Evolutionary conservation across 2,329 filamentous ascomycete genomes (phyloP), one percentile per base, ranked within the genome.

Genomic region (Graphilbum fragrans): DNA sequence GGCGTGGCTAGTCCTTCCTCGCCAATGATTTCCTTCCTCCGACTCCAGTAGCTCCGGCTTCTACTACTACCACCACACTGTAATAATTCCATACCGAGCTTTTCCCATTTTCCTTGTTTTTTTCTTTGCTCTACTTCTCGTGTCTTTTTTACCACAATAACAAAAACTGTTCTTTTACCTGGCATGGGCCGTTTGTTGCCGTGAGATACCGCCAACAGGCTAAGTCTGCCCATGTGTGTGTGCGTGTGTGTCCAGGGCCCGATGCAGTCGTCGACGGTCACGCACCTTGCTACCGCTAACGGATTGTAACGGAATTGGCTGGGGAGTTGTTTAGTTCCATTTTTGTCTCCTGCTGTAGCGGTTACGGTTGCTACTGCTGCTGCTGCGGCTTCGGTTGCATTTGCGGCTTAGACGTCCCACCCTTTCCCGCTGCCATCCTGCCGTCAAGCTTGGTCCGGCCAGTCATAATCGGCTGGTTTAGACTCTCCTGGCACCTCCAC

Each of bases 241-340:
- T 16, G 11, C 11, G 11, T 31, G 12, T 31, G 29, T 16, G 29
- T 31, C 29, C n/a, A 10, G 14, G 29, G 29, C 29, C 12, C n/a
- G 29, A 31, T 31, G 29, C 29, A 31, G 29, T 7, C 29, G 29
- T 10, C 29, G n/a, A 31, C 37, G 38, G 37, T 35, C 8, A 41
- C 37, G 31, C 38, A 37, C 23, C 33, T 41, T 37, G 43, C 35
- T 29, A 38, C 38, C 43, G 43, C 35, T 29, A 38, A 35, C 43
- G 43, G 47, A 42, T 42, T 39, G 35, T 45, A 44, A 49, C 45
- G 47, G 45, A 45, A 44, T 46, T 43, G 41, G 43, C 45, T 47
- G 43, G 47, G n/a, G 45, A 49, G 47, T 47, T 49, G n/a, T 45
- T 47, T 42, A 43, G 39, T 47, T 46, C 36, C 37, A 34, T 47